Base-by-base conservation (phyloP, 2,329 filamentous ascomycete species). In the Phialemonium atrogriseum region DNA sequence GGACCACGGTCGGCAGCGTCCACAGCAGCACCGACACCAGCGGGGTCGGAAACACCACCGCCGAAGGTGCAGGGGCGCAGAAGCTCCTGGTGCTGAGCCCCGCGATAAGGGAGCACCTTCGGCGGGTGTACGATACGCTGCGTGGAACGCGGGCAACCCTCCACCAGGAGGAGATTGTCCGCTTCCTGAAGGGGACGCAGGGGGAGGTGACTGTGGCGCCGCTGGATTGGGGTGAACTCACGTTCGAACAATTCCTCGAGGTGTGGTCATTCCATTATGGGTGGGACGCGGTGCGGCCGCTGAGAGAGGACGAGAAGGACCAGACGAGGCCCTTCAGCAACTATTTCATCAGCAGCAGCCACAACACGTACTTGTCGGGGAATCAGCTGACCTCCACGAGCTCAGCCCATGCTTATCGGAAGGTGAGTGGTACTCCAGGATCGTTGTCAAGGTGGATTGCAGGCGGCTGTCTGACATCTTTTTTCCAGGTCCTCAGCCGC, bases 341-440 rank as follows among this genome's bases (percentile, higher is more conserved):
- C 52, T 95, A 95, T 61, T 95, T 86, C 55, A 88, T 95, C 53
- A 94, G 81, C 40, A 93, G 85, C 44, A 94, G 86, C 50, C 88
- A 95, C 63, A 95, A 95, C 53, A 95, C 88, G 1, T 95, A 94
- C 54, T 65, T 94, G 24, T 79, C 80, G 2, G 88, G 88, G 3
- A 87, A 94, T 47, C 89, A 95, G 56, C 67, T 91, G 24, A 79
- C 76, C 38, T 86, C 85, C 27, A 75, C 77, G 37, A 81, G 84
- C 37, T 86, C 81, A 17, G 76, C 80, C 0, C 77, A 87, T 35
- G 77, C 81, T 10, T 95, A 95, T 58, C 80, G 71, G 44, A 75
- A 78, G 50, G 84, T 84, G 51, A 49, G 76, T 62, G 8, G 4
- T 18, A n/a, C 21, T n/a, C n/a, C n/a, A n/a, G n/a, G n/a, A n/a